Evolutionary conservation across 2,329 filamentous ascomycete genomes (phyloP), one percentile per base, ranked within the genome.

Genomic region (Aspergillus puulaauensis): DNA sequence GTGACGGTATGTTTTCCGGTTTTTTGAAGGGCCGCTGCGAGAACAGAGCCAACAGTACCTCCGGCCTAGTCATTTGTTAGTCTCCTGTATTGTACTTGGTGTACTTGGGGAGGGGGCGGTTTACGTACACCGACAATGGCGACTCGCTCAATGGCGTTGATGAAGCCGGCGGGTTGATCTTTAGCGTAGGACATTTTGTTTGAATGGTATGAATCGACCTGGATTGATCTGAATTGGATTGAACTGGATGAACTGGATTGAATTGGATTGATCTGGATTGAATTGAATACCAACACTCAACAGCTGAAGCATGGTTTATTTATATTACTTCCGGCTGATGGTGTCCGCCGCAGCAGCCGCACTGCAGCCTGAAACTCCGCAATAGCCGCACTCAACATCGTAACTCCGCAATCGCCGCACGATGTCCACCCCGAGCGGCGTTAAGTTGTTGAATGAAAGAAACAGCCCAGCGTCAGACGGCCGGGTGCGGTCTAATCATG

Each of bases 1-100:
- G 82, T 85, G 31, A 85, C 72, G 12, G 70, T 75, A 64, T 85
- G 82, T 60, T 77, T 81, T 40, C 79, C 80, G 1, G 75, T 76
- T 12, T 75, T 65, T 3, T 84, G 66, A 1, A 86, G 77, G 12
- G 68, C 67, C 0, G 48, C 40, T 7, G 61, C 57, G 19, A 76
- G 64, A 45, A 64, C 55, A 2, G 59, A 66, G 15, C 73, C 75
- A 61, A 75, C 48, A 5, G 63, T 69, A 2, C 74, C 75, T 48
- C 69, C 70, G 5, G 73, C 74, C 74, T 77, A 48, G 46, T 17
- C 14, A 43, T 59, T 59, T 51, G 44, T 68, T 59, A 67, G 56
- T 51, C 2, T 40, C 3, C 17, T 56, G 33, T 58, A 35, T 11
- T 31, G 9, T 33, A 37, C 21, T 21, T 14, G 21, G 49, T 46